A percentile compares a stretch with the other conserved stretches of the same genome.
Conservation (phyloP, 208 protist species). For the Trypanosoma mega region DNA sequence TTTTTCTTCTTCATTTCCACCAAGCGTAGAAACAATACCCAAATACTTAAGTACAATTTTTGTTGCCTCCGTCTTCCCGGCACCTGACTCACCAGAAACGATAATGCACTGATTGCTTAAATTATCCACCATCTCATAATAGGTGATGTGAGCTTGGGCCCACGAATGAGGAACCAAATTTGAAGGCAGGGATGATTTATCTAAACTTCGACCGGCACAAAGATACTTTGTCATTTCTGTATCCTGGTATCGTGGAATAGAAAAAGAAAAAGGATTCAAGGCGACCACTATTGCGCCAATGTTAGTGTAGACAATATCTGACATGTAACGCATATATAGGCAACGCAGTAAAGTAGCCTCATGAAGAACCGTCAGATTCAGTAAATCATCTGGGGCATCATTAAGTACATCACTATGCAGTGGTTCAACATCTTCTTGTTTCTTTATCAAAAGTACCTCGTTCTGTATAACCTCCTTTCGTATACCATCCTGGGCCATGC, state of each 20-base stretch:
- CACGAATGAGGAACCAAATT: constrained; percentile 29
- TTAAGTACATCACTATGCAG: constrained; percentile 15
- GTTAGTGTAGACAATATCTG: constrained; percentile 40
- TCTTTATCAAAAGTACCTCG: constrained; percentile 11
- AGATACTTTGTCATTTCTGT: constrained; percentile 39
- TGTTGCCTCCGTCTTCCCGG: constrained; percentile 83
- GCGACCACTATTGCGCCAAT: constrained; percentile 40
- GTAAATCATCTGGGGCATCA: constrained; percentile 32
- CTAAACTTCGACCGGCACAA: constrained; percentile 13
- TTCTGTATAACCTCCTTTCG: constrained; percentile 16
- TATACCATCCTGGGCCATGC: constrained; percentile 8
- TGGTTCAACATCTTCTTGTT: constrained; percentile 15
- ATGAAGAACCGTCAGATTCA: constrained; percentile 33
- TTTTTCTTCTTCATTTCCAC: constrained; percentile 17
- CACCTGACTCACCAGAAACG: constrained; percentile 80
- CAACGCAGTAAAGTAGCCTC: constrained; percentile 30
- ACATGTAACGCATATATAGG: constrained; percentile 32
- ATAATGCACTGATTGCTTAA: constrained; percentile 47
- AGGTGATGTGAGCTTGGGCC: constrained; percentile 34
- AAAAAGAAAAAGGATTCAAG: constrained; percentile 45
- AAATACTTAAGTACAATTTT: constrained; percentile 77
- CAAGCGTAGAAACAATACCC: constrained; percentile 23
- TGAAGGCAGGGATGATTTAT: background rate
- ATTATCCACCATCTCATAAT: constrained; percentile 33
- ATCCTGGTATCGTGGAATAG: constrained; percentile 34